Conservation (phyloP, 768 basidiomycete species). For the Leucocoprinus birnbaumii region DNA sequence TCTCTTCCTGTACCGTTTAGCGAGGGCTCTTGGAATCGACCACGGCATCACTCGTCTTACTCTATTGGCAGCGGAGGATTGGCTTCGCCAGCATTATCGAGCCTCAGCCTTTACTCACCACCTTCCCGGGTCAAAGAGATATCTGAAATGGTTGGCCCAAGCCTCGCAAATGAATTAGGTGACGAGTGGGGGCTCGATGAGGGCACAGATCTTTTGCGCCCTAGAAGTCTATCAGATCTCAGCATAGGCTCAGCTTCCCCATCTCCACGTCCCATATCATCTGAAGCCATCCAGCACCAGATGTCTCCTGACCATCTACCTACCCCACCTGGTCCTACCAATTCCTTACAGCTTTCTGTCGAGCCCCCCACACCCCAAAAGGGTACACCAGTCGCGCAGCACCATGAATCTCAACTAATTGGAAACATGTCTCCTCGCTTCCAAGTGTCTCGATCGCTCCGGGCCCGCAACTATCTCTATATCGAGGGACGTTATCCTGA, state of each 20-base stretch:
- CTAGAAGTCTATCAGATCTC: constrained; percentile 55
- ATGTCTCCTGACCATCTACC: not conserved
- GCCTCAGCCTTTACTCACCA: constrained; percentile 20
- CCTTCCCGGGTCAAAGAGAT: constrained; percentile 13
- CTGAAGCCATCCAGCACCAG: not conserved
- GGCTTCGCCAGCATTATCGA: constrained; percentile 27
- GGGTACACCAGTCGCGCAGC: constrained; percentile 7
- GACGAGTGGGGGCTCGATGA: constrained; percentile 37
- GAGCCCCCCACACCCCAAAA: constrained; percentile 41
- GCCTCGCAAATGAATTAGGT: constrained; percentile 49
- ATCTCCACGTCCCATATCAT: constrained; percentile 30
- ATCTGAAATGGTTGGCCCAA: constrained; percentile 46
- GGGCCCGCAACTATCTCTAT: constrained; percentile 58
- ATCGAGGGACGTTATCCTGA: constrained; percentile 16
- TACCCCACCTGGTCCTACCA: not conserved
- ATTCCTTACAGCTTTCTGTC: constrained; percentile 33
- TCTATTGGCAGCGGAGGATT: constrained; percentile 26
- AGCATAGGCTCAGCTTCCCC: constrained; percentile 40
- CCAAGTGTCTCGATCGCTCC: constrained; percentile 37
- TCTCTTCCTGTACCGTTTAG: constrained; percentile 28
- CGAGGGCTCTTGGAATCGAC: constrained; percentile 25
- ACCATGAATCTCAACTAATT: constrained; percentile 8
- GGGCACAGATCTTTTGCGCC: constrained; percentile 40
- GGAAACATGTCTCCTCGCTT: constrained; percentile 13
- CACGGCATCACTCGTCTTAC: constrained; percentile 23